Evolutionary conservation across 352 stramenopile species (phyloP).

Genomic region (Phytophthora agathidicida): DNA sequence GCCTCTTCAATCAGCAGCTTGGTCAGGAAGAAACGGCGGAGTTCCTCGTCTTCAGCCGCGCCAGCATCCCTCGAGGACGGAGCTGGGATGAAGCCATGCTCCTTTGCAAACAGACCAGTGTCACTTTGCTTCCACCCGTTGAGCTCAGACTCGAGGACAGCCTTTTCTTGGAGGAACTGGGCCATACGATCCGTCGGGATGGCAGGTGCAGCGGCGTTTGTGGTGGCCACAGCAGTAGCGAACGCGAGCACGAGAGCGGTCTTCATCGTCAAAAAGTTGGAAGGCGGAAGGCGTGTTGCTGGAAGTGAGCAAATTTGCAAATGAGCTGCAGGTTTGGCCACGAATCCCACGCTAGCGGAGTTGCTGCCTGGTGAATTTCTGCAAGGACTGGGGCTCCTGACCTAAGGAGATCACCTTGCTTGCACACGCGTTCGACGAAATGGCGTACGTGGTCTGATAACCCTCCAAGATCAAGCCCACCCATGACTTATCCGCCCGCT

Average conservation of each 20-base stretch:
- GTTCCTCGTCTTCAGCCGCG: slow-evolving; percentile 42
- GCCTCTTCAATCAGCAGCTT: slow-evolving; percentile 65
- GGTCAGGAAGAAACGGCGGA: slow-evolving; percentile 64
- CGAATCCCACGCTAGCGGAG: neutral
- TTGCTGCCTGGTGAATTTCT: neutral
- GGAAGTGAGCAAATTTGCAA: slow-evolving; percentile 43
- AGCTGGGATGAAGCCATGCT: slow-evolving; percentile 48
- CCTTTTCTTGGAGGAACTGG: slow-evolving; percentile 57
- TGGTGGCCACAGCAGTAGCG: slow-evolving; percentile 16
- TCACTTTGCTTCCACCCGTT: slow-evolving; percentile 57
- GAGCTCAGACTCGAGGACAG: slow-evolving; percentile 46
- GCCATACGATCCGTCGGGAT: slow-evolving; percentile 38
- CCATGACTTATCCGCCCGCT: too few relatives aligned
- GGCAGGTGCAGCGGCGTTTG: slow-evolving; percentile 20
- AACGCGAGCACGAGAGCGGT: slow-evolving; percentile 36
- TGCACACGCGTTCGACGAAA: too few relatives aligned
- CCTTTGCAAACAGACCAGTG: slow-evolving; percentile 51
- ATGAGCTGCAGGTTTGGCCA: slow-evolving; percentile 21
- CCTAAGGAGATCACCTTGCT: neutral
- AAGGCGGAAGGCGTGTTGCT: slow-evolving; percentile 12
- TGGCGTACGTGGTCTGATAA: too few relatives aligned
- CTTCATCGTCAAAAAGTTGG: slow-evolving; percentile 34
- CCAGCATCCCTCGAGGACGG: neutral
- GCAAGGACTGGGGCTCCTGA: neutral
- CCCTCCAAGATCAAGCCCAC: too few relatives aligned